Conservation (phyloP, 352 stramenopile genomes). For the Saprolegnia parasitica region DNA sequence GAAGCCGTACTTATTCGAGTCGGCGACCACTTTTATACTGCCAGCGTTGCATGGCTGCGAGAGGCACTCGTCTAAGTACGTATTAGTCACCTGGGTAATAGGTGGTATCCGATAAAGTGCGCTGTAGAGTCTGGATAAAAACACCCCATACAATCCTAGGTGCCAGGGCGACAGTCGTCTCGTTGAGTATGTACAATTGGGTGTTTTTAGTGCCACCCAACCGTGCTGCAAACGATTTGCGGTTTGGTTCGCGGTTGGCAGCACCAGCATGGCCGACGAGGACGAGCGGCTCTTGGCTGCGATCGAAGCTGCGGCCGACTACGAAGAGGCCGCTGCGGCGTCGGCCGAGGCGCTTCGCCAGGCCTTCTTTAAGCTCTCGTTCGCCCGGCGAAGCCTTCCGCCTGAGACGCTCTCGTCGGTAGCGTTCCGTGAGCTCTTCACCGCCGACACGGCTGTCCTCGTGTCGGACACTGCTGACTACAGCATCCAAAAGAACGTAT, state of each 20-base stretch:
- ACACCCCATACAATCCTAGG: too few species aligned
- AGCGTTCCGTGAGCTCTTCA: slow-evolving; percentile 12
- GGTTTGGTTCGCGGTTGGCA: neutral
- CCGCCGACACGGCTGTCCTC: slow-evolving; percentile 1
- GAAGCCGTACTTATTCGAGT: too few species aligned
- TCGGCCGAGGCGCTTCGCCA: neutral
- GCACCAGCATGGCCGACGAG: neutral
- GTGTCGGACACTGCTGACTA: neutral
- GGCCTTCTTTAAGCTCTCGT: slow-evolving; percentile 25
- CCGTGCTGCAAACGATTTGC: neutral
- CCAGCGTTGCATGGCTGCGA: too few species aligned
- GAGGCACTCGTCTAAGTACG: neutral
- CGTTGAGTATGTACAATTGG: neutral
- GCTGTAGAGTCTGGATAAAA: neutral
- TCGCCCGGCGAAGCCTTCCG: slow-evolving; percentile 6
- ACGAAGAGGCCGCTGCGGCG: neutral
- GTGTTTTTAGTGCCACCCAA: slow-evolving; percentile 1
- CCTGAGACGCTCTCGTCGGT: slow-evolving; percentile 18
- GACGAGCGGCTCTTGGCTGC: slow-evolving; percentile 10
- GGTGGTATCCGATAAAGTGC: neutral
- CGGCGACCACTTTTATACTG: too few species aligned
- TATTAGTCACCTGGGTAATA: neutral
- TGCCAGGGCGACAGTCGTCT: too few species aligned
- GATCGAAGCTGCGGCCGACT: slow-evolving; percentile 15
- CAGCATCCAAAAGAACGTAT: neutral